phyloP scores from a whole-genome alignment of 495 filamentous ascomycete species.

The Achaetomiella virescens region DNA sequence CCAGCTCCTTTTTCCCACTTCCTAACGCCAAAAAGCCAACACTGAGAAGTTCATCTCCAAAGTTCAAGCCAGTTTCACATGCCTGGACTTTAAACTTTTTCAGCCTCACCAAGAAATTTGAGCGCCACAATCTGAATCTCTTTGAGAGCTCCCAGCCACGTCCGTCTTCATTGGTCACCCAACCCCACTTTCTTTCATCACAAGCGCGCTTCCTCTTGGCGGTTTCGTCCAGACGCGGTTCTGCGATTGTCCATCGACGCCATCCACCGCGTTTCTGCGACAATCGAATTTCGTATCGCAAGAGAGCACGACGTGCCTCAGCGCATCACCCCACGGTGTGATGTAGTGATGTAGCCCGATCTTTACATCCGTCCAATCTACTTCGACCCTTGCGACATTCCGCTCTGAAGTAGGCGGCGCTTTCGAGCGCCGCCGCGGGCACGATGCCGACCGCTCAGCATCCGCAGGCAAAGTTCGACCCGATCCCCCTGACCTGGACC shows the following conservation, averaged over 20 bases:
- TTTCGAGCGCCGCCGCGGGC: background rate
- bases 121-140: slow-evolving; percentile 6
- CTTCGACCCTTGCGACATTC: background rate
- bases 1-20: background rate
- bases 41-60: background rate
- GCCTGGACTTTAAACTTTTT: background rate
- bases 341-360: background rate
- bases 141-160: background rate
- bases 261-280: background rate
- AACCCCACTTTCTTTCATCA: background rate
- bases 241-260: background rate
- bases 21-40: background rate
- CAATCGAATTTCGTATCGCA: background rate
- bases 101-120: slow-evolving; percentile 9
- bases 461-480: slow-evolving; percentile 68
- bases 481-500: slow-evolving; percentile 77
- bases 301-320: background rate
- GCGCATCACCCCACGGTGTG: background rate
- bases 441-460: slow-evolving; percentile 65
- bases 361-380: background rate
- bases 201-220: background rate
- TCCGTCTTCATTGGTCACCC: background rate
- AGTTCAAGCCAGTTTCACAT: background rate
- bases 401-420: background rate
- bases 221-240: slow-evolving; percentile 5